Conservation (phyloP, 2,329 filamentous ascomycete genomes). For the Apiospora rasikravindrae region DNA sequence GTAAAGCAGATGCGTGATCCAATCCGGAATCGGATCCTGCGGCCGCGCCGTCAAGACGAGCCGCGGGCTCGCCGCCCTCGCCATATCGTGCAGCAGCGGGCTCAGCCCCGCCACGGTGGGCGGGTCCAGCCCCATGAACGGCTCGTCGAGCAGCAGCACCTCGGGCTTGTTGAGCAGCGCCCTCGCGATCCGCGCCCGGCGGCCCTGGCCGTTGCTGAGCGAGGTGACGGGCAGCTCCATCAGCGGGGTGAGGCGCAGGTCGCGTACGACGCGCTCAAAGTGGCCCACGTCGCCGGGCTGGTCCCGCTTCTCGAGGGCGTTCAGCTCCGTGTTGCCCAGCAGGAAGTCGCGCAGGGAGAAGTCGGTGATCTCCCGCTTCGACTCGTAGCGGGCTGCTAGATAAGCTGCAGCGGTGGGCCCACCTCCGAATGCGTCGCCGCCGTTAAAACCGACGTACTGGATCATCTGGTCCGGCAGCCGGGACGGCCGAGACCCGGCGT, state of each 20-base stretch:
- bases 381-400: constrained; percentile 89
- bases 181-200: constrained; percentile 85
- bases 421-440: constrained; percentile 61
- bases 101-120: constrained; percentile 76
- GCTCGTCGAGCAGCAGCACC: constrained; percentile 86
- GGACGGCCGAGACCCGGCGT: constrained; percentile 39
- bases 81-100: constrained; percentile 70
- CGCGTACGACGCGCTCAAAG: constrained; percentile 67
- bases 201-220: constrained; percentile 90
- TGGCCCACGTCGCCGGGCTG: constrained; percentile 54
- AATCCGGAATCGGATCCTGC: constrained; percentile 85
- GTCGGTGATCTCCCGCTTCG: constrained; percentile 82
- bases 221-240: constrained; percentile 85
- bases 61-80: constrained; percentile 69
- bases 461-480: constrained; percentile 71
- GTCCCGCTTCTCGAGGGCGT: constrained; percentile 63
- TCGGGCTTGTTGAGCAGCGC: constrained; percentile 81
- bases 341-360: constrained; percentile 85
- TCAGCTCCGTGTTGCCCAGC: constrained; percentile 81
- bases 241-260: constrained; percentile 72
- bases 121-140: constrained; percentile 95
- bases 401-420: constrained; percentile 74
- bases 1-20: constrained; percentile 85
- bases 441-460: constrained; percentile 89
- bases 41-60: constrained; percentile 80